phyloP scores from a whole-genome alignment of 345 rosid species.

The Eucalyptus camaldulensis region DNA sequence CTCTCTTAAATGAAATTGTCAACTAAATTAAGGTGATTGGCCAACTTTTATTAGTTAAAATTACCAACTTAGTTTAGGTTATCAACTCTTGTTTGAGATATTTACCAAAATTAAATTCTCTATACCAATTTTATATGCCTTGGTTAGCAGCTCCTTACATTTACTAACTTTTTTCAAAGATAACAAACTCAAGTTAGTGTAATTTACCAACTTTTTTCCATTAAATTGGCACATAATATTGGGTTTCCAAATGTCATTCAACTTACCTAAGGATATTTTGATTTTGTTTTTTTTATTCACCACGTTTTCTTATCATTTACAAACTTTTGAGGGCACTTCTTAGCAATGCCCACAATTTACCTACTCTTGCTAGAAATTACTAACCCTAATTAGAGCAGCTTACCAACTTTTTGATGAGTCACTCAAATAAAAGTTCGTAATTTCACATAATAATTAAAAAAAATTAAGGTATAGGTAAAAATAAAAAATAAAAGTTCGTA shows the following conservation, averaged over 20 bases:
- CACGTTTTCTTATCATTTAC: neutral
- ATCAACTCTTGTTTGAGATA: neutral
- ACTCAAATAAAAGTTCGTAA: neutral
- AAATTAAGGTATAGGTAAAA: neutral
- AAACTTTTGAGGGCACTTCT: neutral
- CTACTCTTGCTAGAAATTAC: neutral
- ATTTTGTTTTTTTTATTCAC: neutral
- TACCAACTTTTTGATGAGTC: neutral
- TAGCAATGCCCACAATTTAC: neutral
- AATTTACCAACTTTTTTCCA: neutral
- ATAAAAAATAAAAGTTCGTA: neutral
- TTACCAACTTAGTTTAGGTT: neutral
- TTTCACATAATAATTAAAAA: neutral
- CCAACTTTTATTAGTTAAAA: neutral
- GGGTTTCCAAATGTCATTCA: neutral
- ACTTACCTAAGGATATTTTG: neutral
- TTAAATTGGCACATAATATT: neutral
- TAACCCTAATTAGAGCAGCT: neutral
- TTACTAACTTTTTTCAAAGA: neutral
- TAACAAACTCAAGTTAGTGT: too few species aligned
- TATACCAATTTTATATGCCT: neutral
- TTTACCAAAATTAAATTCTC: neutral
- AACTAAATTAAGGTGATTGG: neutral
- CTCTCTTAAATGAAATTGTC: neutral
- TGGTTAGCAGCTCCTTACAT: neutral